phyloP scores from a whole-genome alignment of 768 basidiomycete species.

The Hemileccinum impolitum region DNA sequence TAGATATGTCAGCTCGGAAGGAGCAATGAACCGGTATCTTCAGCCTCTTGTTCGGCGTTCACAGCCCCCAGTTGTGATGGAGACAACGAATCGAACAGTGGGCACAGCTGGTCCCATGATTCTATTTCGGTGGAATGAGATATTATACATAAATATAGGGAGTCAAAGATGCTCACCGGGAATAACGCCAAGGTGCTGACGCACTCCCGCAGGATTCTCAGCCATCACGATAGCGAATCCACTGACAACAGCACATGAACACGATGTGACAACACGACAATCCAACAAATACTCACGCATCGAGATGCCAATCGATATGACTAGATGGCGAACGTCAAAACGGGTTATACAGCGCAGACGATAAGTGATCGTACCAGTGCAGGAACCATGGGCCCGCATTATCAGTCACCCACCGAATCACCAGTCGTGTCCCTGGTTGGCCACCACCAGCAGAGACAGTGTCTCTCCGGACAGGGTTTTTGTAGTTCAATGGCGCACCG shows the following conservation, averaged over 20 bases:
- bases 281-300: conserved; percentile 14
- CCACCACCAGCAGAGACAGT: conserved; percentile 18
- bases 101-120: conserved; percentile 27
- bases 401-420: conserved; percentile 57
- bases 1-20: conserved; percentile 19
- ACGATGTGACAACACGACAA: neutral
- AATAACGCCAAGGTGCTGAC: conserved; percentile 10
- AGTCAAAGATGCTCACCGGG: conserved; percentile 11
- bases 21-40: conserved; percentile 16
- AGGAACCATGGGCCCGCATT: conserved; percentile 60
- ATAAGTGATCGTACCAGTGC: conserved; percentile 30
- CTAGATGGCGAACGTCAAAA: conserved; percentile 10
- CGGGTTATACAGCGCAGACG: neutral
- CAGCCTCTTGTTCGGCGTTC: conserved; percentile 16
- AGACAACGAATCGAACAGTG: conserved; percentile 16
- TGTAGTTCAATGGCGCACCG: conserved; percentile 28
- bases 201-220: conserved; percentile 19
- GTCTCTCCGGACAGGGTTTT: conserved; percentile 38
- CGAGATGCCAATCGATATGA: conserved; percentile 30
- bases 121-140: conserved; percentile 6
- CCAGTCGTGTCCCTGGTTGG: conserved; percentile 39
- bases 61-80: conserved; percentile 21
- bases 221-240: conserved; percentile 28
- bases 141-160: neutral
- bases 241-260: conserved; percentile 7